Percentiles rank a stretch among this genome's conserved stretches.
phyloP scores from a whole-genome alignment of 1,284 basidiomycete species.

The Microbotryum saponariae region DNA sequence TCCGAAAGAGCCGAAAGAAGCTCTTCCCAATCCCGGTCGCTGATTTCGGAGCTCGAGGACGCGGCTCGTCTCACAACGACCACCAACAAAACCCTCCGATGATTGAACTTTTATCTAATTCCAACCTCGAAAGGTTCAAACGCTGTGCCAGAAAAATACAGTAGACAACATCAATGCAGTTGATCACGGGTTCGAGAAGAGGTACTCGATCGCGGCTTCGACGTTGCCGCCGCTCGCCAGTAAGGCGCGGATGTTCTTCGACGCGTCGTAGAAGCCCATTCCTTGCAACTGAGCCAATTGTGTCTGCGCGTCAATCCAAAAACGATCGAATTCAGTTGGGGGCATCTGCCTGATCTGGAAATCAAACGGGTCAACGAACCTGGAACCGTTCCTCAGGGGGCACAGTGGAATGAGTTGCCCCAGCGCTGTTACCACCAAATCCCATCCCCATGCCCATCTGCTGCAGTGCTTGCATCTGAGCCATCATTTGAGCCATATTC shows the following conservation, averaged over 20 bases:
- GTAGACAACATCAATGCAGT: background rate
- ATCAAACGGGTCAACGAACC: conserved; percentile 1
- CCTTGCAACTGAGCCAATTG: conserved; percentile 28
- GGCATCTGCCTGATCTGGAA: background rate
- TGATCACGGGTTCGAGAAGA: conserved; percentile 14
- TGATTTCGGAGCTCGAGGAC: too few relatives aligned
- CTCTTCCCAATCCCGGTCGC: too few relatives aligned
- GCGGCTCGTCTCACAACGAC: too few relatives aligned
- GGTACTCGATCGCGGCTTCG: conserved; percentile 19
- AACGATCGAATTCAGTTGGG: background rate
- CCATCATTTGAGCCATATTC: conserved; percentile 8
- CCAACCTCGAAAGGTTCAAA: background rate
- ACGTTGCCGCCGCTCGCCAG: conserved; percentile 25
- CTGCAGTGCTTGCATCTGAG: conserved; percentile 20
- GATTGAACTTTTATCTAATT: too few relatives aligned
- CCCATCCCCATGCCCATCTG: conserved; percentile 14
- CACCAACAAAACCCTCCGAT: too few relatives aligned
- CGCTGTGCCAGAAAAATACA: background rate
- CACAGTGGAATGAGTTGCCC: background rate
- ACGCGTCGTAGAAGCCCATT: conserved; percentile 30
- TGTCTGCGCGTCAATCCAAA: conserved; percentile 2
- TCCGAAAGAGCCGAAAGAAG: too few relatives aligned
- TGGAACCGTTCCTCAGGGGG: conserved; percentile 26
- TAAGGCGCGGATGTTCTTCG: conserved; percentile 24
- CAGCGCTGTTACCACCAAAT: background rate